phyloP scores from a whole-genome alignment of 2,329 filamentous ascomycete genomes.

The Xylariaceae sp. region DNA sequence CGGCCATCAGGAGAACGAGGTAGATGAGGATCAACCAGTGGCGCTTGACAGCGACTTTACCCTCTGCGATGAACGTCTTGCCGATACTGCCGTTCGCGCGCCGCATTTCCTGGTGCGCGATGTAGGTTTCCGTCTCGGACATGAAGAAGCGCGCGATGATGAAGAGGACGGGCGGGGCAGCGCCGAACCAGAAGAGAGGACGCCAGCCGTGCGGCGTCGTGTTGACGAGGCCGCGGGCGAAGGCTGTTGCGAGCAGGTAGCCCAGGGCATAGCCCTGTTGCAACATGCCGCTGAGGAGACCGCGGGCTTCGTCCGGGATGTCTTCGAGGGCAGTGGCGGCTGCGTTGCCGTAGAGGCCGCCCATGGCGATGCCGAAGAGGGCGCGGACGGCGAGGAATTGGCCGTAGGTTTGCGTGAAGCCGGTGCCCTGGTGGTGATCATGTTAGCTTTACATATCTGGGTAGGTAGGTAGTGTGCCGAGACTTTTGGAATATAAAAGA shows the following conservation, averaged over 20 bases:
- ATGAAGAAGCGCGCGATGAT: conserved; percentile 73
- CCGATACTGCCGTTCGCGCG: conserved; percentile 51
- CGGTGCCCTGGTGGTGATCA: conserved; percentile 46
- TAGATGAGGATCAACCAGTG: conserved; percentile 80
- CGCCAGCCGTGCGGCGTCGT: conserved; percentile 78
- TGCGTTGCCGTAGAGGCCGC: conserved; percentile 72
- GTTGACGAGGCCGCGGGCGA: conserved; percentile 62
- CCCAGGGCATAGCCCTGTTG: conserved; percentile 68
- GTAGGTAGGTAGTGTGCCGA: neutral
- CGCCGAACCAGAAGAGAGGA: conserved; percentile 85
- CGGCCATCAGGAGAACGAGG: conserved; percentile 79
- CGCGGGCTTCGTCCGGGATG: conserved; percentile 60
- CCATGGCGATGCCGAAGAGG: conserved; percentile 77
- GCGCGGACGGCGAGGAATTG: conserved; percentile 71
- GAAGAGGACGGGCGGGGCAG: conserved; percentile 71
- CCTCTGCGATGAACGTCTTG: conserved; percentile 67
- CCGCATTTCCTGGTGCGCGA: conserved; percentile 59
- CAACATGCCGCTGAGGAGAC: conserved; percentile 69
- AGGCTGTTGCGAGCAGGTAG: conserved; percentile 57
- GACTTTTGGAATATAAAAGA: neutral
- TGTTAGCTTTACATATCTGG: neutral
- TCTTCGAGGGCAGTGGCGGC: conserved; percentile 76
- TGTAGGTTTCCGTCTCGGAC: conserved; percentile 72
- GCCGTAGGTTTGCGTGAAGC: conserved; percentile 61
- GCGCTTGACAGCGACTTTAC: conserved; percentile 68